Evolutionary conservation across 805 yeast genomes (phyloP).

Genomic region (Pichia membranifaciens): DNA sequence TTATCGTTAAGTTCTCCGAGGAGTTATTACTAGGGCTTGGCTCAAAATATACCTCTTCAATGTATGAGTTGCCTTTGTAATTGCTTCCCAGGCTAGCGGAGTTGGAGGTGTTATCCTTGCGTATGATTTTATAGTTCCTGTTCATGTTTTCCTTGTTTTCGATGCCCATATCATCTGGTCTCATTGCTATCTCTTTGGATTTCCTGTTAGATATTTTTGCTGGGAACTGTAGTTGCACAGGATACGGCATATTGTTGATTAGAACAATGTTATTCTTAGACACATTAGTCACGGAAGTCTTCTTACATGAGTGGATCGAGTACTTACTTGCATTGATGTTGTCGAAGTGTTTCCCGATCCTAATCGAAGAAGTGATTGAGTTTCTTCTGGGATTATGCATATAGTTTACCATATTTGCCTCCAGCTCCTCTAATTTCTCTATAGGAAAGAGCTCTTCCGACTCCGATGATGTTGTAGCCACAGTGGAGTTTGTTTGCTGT

Average conservation of each 20-base stretch:
- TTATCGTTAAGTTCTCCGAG: neutral
- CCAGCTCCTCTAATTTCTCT: neutral
- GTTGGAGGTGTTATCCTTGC: neutral
- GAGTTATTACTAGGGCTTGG: neutral
- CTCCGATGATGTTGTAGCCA: neutral
- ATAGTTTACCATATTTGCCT: neutral
- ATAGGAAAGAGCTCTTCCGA: neutral
- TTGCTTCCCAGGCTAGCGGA: neutral
- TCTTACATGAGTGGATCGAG: constrained; percentile 3
- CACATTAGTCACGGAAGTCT: constrained; percentile 4
- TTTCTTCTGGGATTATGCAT: neutral
- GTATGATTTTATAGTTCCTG: neutral
- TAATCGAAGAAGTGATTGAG: constrained; percentile 1
- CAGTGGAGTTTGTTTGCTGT: neutral
- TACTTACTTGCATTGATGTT: neutral
- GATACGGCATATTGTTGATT: constrained; percentile 27
- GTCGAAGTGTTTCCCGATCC: neutral
- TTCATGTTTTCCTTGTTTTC: neutral
- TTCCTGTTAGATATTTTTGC: constrained; percentile 21
- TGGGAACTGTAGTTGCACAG: constrained; percentile 25
- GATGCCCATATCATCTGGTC: neutral
- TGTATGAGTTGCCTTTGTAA: neutral
- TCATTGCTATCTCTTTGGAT: neutral
- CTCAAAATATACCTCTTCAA: neutral
- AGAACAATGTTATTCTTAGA: constrained; percentile 18